Percentiles rank a stretch among this genome's conserved stretches.
These are phyloP conservation scores for Neodidymelliopsis sp. DNA, from an alignment of 2,329 filamentous ascomycete genomes.

Conservation along the genomic window DNA sequence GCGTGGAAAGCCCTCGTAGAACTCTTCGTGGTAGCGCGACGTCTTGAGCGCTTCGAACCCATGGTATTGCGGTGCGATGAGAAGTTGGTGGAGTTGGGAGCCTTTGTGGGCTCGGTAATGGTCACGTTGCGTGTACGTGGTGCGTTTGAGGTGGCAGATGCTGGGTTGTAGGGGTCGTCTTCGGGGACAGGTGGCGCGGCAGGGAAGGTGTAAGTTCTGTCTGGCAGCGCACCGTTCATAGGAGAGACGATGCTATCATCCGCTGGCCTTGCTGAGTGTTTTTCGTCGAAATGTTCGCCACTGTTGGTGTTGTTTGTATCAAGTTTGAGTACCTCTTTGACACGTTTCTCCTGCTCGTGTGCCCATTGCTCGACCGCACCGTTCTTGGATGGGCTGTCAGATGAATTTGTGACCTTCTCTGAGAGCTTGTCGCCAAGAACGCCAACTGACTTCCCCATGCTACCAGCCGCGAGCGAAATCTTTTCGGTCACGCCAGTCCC, in stretches of 20 bases:
- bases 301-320: slow-evolving; percentile 29
- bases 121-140: slow-evolving; percentile 47
- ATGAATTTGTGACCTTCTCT: slow-evolving; percentile 36
- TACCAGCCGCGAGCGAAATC: slow-evolving; percentile 29
- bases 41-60: slow-evolving; percentile 56
- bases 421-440: slow-evolving; percentile 39
- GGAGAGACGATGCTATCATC: slow-evolving; percentile 43
- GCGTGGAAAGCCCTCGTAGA: slow-evolving; percentile 69
- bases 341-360: slow-evolving; percentile 46
- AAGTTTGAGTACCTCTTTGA: slow-evolving; percentile 27
- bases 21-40: slow-evolving; percentile 74
- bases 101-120: slow-evolving; percentile 39
- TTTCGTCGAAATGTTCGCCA: slow-evolving; percentile 39
- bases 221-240: slow-evolving; percentile 31
- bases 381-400: slow-evolving; percentile 25
- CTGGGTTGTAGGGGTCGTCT: slow-evolving; percentile 19
- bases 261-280: slow-evolving; percentile 32
- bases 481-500: slow-evolving; percentile 48
- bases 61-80: slow-evolving; percentile 26
- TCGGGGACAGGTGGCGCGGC: slow-evolving; percentile 45
- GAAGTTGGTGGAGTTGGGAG: slow-evolving; percentile 9
- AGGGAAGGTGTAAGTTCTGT: slow-evolving; percentile 41
- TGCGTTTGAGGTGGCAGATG: slow-evolving; percentile 11
- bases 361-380: slow-evolving; percentile 51
- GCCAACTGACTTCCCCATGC: slow-evolving; percentile 34